Percentiles rank a stretch among this genome's conserved stretches.
Conservation (phyloP, 1,139 yeast genomes). For the Taphrina communis region DNA sequence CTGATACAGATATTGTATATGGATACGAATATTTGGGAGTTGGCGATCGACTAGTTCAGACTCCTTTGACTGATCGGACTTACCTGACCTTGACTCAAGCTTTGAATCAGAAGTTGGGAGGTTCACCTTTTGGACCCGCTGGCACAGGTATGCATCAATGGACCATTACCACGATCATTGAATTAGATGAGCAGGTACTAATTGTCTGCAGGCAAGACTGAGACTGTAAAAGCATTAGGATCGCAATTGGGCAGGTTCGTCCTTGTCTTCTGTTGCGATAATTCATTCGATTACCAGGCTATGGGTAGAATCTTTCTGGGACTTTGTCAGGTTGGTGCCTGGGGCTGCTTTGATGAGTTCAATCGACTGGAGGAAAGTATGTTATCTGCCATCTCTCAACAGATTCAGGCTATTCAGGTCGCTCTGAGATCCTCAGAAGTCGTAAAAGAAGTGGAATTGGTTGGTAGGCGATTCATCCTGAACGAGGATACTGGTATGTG, state of each 20-base stretch:
- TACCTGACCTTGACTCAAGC: constrained; percentile 78
- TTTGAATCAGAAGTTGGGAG: constrained; percentile 75
- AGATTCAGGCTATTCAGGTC: constrained; percentile 72
- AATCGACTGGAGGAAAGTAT: constrained; percentile 75
- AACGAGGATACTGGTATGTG: constrained; percentile 53
- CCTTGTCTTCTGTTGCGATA: constrained; percentile 88
- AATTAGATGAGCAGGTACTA: background rate
- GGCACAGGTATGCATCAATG: constrained; percentile 75
- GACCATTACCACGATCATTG: background rate
- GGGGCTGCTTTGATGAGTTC: constrained; percentile 98
- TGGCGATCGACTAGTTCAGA: constrained; percentile 74
- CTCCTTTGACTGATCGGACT: constrained; percentile 72
- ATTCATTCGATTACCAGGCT: constrained; percentile 79
- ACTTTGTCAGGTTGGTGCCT: constrained; percentile 82
- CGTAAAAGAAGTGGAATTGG: constrained; percentile 55
- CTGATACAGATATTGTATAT: constrained; percentile 61
- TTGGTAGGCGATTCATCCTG: constrained; percentile 58
- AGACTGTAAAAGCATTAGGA: constrained; percentile 84
- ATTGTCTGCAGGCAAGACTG: constrained; percentile 62
- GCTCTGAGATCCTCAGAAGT: constrained; percentile 53
- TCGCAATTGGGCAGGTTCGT: constrained; percentile 80
- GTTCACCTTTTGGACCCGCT: constrained; percentile 94
- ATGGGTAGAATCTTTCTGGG: constrained; percentile 82
- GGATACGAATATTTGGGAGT: constrained; percentile 86
- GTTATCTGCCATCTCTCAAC: constrained; percentile 84